phyloP scores from a whole-genome alignment of 176 grass and related monocot genomes.

The Metroxylon sagu region DNA sequence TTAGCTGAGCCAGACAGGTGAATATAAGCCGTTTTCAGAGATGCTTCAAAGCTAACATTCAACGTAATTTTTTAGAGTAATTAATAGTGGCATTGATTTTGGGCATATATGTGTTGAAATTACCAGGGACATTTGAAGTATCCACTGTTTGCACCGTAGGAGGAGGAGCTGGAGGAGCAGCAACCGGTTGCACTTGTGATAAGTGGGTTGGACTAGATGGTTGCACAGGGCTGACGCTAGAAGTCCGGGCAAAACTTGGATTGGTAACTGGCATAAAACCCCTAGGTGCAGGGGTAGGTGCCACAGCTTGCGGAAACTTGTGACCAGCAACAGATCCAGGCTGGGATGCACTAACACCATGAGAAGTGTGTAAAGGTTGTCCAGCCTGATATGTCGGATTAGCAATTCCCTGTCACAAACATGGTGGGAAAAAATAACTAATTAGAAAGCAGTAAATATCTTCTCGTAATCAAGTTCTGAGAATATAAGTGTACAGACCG shows the following conservation, averaged over 20 bases:
- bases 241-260: constrained; percentile 39
- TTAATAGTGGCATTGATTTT: too few relatives aligned
- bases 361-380: constrained; percentile 22
- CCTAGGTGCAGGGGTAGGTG: constrained; percentile 32
- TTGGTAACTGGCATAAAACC: constrained; percentile 57
- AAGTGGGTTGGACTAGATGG: constrained; percentile 77
- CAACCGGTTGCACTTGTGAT: constrained; percentile 26
- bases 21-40: not conserved
- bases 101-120: not conserved
- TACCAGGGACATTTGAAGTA: constrained; percentile 94
- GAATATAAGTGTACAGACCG: constrained; percentile 37
- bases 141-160: constrained; percentile 80
- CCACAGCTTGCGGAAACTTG: constrained; percentile 51
- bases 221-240: constrained; percentile 56
- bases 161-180: constrained; percentile 57
- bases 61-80: too few relatives aligned
- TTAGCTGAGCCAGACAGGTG: not conserved
- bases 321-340: constrained; percentile 35
- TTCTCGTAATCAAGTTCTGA: not conserved
- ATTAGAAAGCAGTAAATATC: constrained; percentile 3
- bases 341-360: constrained; percentile 28
- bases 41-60: too few relatives aligned
- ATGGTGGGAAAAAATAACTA: constrained; percentile 16
- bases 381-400: constrained; percentile 42
- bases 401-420: constrained; percentile 10